Evolutionary conservation across 2,329 filamentous ascomycete genomes (phyloP).

Genomic region (Alternaria brassicicola): DNA sequence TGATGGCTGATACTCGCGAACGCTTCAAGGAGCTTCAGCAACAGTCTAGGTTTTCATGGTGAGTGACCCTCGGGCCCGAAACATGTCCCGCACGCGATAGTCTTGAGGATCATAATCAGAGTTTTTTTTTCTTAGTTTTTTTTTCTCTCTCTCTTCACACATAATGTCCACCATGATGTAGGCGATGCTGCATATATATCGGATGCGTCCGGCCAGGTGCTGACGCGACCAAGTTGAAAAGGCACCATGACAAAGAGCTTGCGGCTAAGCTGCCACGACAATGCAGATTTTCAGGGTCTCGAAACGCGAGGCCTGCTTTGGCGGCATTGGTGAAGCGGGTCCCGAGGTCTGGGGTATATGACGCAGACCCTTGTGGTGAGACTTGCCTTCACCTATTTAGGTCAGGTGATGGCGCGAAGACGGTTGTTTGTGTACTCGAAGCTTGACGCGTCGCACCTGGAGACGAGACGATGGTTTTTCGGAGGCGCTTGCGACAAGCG

Average conservation of each 20-base stretch:
- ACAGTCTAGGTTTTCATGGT: constrained; percentile 6
- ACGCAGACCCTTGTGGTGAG: constrained; percentile 15
- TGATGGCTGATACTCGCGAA: constrained; percentile 3
- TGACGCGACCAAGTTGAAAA: background rate
- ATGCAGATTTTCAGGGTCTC: constrained; percentile 37
- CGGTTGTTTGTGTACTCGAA: constrained; percentile 42
- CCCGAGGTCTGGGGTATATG: constrained; percentile 21
- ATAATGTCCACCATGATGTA: constrained; percentile 4
- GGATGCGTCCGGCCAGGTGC: constrained; percentile 24
- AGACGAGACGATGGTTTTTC: constrained; percentile 34
- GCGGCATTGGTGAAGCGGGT: constrained; percentile 38
- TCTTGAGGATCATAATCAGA: constrained; percentile 1
- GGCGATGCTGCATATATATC: constrained; percentile 12
- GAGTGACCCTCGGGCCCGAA: constrained; percentile 9
- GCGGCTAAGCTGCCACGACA: constrained; percentile 27
- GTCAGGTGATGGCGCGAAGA: constrained; percentile 45
- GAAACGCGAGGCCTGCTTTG: constrained; percentile 36
- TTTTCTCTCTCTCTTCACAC: too few relatives aligned
- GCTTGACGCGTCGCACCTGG: constrained; percentile 42
- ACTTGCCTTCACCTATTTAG: constrained; percentile 6
- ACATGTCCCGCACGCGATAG: constrained; percentile 3
- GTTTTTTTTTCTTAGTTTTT: too few relatives aligned
- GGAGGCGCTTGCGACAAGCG: constrained; percentile 35
- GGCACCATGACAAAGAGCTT: constrained; percentile 21
- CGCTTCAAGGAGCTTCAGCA: background rate